Conservation (phyloP, 306 rosid genomes). For the Pyrus pyrifolia region DNA sequence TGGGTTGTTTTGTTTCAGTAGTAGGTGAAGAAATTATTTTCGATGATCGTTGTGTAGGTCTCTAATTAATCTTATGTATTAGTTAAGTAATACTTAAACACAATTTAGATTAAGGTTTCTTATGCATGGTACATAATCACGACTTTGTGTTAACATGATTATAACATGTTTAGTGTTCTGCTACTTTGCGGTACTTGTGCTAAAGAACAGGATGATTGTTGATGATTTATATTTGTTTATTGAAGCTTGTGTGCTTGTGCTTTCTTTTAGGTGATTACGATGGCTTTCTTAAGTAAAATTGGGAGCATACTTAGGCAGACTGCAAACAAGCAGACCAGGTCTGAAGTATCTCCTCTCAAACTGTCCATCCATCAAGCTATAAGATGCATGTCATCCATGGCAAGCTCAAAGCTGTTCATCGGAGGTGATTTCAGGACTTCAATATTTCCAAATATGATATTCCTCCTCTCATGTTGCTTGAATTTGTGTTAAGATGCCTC, state of each 20-base stretch:
- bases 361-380: conserved; percentile 51
- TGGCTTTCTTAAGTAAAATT: conserved; percentile 77
- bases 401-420: conserved; percentile 58
- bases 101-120: not conserved
- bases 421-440: conserved; percentile 54
- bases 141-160: not conserved
- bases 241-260: not conserved
- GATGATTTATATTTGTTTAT: not conserved
- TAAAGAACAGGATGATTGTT: not conserved
- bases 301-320: conserved; percentile 64
- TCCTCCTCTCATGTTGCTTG: not conserved
- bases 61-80: not conserved
- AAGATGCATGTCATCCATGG: conserved; percentile 55
- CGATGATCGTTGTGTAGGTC: not conserved
- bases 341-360: conserved; percentile 34
- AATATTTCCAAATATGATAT: not conserved
- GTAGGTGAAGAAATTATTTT: not conserved
- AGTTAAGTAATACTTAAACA: not conserved
- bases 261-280: conserved; percentile 31
- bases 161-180: not conserved
- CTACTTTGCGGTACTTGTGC: not conserved
- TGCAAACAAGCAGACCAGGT: conserved; percentile 34
- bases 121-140: not conserved
- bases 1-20: not conserved
- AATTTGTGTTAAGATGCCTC: not conserved